Base-by-base conservation (phyloP, 1,284 basidiomycete species). In the Phylloporus sp. region DNA sequence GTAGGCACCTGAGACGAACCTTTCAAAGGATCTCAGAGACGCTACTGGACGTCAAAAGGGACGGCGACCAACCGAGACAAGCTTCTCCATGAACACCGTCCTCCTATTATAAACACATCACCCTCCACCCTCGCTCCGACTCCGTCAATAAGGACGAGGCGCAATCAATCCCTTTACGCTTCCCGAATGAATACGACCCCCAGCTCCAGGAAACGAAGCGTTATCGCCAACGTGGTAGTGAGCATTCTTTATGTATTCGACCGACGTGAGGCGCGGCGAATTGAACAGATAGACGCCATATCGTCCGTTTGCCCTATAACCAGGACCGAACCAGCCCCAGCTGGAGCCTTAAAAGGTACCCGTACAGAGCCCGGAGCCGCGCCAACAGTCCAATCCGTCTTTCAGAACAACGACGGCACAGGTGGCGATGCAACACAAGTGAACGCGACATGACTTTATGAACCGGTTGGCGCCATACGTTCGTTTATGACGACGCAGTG, bases 91-190 rank as follows among this genome's bases (percentile, higher is more conserved):
- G 53, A 55, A 55, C 20, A 26, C 28, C 53, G 40, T 44, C 54
- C 5, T 44, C 29, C 32, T 65, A 69, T n/a, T 72, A 71, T 72
- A 70, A 68, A 53, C 60, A 44, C 42, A 7, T n/a, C 29, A 29
- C 34, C 46, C 31, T 61, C 70, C 70, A 70, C 72, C 58, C 47
- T 72, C 52, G 39, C 70, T 72, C 70, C 63, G 64, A 73, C 68
- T 56, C 66, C 63, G 37, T 60, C 62, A 61, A 70, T 69, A n/a
- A 34, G 49, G 15, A 52, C 15, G 49, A 55, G 70, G 72, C 68
- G 68, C 63, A 70, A 67, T 46, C 32, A 24, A 15, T 37, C 28
- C 10, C 39, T 17, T 49, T 47, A 10, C 32, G 42, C 56, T 57
- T 57, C 50, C 28, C 49, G 39, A 42, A 59, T 55, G 10, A 26